Evolutionary conservation across 768 basidiomycete genomes (phyloP), one percentile per base, ranked within the genome.

Genomic region (Lactarius psammicola): DNA sequence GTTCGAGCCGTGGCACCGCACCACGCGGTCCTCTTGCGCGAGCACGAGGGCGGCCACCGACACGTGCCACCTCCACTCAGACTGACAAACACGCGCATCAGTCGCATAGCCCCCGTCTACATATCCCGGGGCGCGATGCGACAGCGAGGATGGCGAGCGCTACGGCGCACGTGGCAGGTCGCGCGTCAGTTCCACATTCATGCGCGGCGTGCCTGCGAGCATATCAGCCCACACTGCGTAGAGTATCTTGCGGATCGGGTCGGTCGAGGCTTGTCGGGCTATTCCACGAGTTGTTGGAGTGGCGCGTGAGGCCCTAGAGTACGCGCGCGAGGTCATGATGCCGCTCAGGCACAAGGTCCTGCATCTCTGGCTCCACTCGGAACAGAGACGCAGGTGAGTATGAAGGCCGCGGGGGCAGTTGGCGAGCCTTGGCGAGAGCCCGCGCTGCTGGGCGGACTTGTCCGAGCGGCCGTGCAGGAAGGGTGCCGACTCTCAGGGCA

Each of bases 281-380:
- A 74, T 6, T 3, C 9, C 34, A 75, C 33, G 0, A 85, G 83
- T 0, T 77, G 70, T 0, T 77, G 69, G 31, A 88, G 60, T 0
- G 79, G 76, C 1, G 69, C n/a, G n/a, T 55, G 55, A 92, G 83
- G 8, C 82, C 80, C 69, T 92, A 94, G n/a, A 94, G 90, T 59
- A 89, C 76, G 2, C 92, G 84, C 0, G 92, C 92, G 34, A 94
- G 87, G 74, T 94, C 92, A 70, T 92, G 89, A 64, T 92, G 89
- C 54, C 84, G 74, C 66, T 89, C 85, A 0, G 88, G 86, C 0
- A 75, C 56, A 11, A 93, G 81, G 1, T 68, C 66, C 63, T 92
- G 89, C 60, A 94, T 90, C 15, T 72, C 71, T 0, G 85, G 81
- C 0, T 94, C 92, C 80, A 77, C 26, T 80, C 76, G 0, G 87